These are phyloP conservation scores for Cudoniella acicularis DNA, from an alignment of 495 filamentous ascomycete genomes.

Conservation along the genomic window DNA sequence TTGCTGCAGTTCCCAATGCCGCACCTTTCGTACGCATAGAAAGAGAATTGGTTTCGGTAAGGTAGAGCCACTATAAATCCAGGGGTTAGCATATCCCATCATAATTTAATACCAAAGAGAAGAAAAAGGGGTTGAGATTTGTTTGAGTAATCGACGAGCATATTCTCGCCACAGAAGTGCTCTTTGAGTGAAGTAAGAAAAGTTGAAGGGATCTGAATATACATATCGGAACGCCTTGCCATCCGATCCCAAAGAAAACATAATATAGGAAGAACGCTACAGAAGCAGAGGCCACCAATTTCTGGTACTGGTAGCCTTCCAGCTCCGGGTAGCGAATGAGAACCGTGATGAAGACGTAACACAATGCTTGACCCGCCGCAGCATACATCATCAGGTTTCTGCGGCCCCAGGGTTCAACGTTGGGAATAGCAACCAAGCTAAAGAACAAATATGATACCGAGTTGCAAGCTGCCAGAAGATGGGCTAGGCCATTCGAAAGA, in stretches of 20 bases:
- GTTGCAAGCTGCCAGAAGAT: constrained; percentile 31
- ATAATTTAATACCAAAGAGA: too few relatives aligned
- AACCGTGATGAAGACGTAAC: background rate
- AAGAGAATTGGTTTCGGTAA: constrained; percentile 39
- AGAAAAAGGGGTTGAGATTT: too few relatives aligned
- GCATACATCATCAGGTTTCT: constrained; percentile 13
- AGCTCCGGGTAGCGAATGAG: background rate
- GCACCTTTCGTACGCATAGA: constrained; percentile 35
- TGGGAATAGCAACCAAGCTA: constrained; percentile 27
- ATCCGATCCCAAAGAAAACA: constrained; percentile 34
- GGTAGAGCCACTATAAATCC: too few relatives aligned
- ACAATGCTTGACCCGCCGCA: background rate
- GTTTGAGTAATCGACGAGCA: too few relatives aligned
- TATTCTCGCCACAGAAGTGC: too few relatives aligned
- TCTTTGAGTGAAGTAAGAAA: too few relatives aligned
- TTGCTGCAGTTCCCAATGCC: constrained; percentile 34
- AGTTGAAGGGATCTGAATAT: too few relatives aligned
- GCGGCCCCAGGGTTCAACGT: constrained; percentile 28
- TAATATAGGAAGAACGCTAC: constrained; percentile 35
- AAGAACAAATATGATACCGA: constrained; percentile 28
- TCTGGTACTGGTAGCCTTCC: background rate
- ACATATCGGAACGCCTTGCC: constrained; percentile 33
- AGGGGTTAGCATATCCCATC: too few relatives aligned
- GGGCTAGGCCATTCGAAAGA: constrained; percentile 22
- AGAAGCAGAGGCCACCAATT: constrained; percentile 4